Base-by-base conservation (phyloP, 768 basidiomycete species). In the Kondoa subrosea region DNA sequence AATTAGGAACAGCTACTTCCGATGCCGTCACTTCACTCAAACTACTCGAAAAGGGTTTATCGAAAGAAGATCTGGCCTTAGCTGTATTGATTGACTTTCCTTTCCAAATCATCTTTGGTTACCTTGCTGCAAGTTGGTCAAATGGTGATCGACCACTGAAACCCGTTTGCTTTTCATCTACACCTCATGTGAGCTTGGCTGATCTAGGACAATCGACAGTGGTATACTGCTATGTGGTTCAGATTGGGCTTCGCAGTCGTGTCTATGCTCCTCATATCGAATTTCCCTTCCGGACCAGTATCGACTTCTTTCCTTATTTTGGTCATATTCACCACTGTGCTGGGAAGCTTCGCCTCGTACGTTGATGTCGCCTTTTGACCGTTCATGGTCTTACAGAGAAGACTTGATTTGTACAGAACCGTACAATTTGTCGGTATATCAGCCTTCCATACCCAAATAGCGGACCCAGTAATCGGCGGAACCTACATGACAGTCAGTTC, bases 391-490 rank as follows among this genome's bases (percentile, higher is more conserved):
- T n/a, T 21, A 27, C 26, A 56, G 64, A 15, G 26, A 31, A 27
- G 2, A n/a, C 26, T 29, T 2, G n/a, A n/a, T n/a, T 3, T 25
- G 56, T 2, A 50, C 68, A 93, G 93, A 59, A 96, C 93, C 2
- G 86, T 97, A n/a, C 93, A 99, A 77, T 99, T 97, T 75, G 93
- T 96, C 25, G 91, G 95, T 8, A 91, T 97, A 70, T 89, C 91
- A n/a, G 95, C 95, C 1, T 99, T 97, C 82, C 95, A 97, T 74
- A 96, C 91, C 1, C 84, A 87, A 66, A 85, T 99, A 40, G 91
- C 95, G 0, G 95, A 99, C 75, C 95, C 95, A 0, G 75, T 95
- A 15, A 95, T 99, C 65, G 95, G 95, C 31, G 95, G 95, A 64
- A 99, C 95, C 0, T 99, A 99, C 77, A 99, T 99, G 95, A 99